Evolutionary conservation across 2,329 filamentous ascomycete genomes (phyloP).

Genomic region (Clarireedia hainanense): DNA sequence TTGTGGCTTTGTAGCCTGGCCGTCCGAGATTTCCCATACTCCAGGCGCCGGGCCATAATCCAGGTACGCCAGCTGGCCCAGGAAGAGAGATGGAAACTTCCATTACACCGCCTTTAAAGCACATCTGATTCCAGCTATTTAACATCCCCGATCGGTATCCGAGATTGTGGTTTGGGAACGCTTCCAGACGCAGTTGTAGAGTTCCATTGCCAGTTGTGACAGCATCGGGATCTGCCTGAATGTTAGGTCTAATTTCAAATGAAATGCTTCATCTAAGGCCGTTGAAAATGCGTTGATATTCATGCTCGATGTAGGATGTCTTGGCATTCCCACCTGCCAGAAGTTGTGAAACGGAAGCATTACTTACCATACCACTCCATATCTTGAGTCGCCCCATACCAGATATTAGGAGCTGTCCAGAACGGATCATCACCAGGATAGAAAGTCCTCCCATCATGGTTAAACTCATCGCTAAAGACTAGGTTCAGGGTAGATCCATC

Average conservation of each 20-base stretch:
- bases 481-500: constrained; percentile 39
- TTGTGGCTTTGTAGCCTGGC: constrained; percentile 43
- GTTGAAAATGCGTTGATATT: too few relatives aligned
- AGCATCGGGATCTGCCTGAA: constrained; percentile 32
- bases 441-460: constrained; percentile 43
- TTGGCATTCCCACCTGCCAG: background rate
- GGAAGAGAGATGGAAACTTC: constrained; percentile 45
- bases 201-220: constrained; percentile 40
- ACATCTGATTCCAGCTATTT: constrained; percentile 45
- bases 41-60: constrained; percentile 46
- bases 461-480: constrained; percentile 51
- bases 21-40: constrained; percentile 46
- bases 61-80: constrained; percentile 40
- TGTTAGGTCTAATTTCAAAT: background rate
- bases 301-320: background rate
- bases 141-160: constrained; percentile 43
- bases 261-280: background rate
- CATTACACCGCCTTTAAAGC: constrained; percentile 46
- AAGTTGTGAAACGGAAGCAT: background rate
- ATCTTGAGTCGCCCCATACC: constrained; percentile 45
- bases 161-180: constrained; percentile 37
- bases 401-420: constrained; percentile 43
- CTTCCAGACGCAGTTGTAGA: constrained; percentile 38
- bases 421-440: constrained; percentile 50
- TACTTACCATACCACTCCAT: constrained; percentile 31